Conservation (phyloP, 768 basidiomycete genomes). For the Jaapia argillacea region DNA sequence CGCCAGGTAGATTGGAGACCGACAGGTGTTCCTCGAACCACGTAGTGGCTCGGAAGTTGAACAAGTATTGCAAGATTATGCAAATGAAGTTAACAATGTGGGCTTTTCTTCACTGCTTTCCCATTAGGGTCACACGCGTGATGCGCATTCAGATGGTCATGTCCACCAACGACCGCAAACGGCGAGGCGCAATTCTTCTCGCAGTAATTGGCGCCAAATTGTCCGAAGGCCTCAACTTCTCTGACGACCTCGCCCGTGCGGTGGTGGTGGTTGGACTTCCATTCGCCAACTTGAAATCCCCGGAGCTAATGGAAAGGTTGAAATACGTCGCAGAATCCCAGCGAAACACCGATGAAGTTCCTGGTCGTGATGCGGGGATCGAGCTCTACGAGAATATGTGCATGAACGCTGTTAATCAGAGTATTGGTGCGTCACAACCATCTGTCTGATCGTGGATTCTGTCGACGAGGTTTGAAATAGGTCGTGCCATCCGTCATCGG, state of each 20-base stretch:
- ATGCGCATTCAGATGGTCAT: too few relatives aligned
- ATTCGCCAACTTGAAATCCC: conserved; percentile 85
- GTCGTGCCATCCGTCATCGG: conserved; percentile 86
- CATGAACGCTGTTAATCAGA: conserved; percentile 94
- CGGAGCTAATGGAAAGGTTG: conserved; percentile 88
- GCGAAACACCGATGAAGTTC: conserved; percentile 21
- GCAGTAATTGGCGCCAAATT: conserved; percentile 96
- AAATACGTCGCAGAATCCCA: conserved; percentile 62
- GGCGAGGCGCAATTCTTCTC: conserved; percentile 68
- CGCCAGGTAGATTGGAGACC: neutral
- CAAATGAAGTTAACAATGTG: conserved; percentile 26
- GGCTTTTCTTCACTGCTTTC: neutral
- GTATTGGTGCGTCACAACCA: conserved; percentile 58
- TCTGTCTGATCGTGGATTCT: neutral
- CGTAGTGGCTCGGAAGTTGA: conserved; percentile 67
- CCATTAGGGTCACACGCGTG: too few relatives aligned
- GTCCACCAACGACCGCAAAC: too few relatives aligned
- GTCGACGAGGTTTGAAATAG: conserved; percentile 25
- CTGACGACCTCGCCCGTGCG: conserved; percentile 74
- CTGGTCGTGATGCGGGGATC: conserved; percentile 54
- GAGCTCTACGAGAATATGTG: conserved; percentile 90
- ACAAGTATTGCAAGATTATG: conserved; percentile 62
- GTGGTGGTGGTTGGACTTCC: conserved; percentile 87
- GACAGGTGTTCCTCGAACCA: conserved; percentile 85
- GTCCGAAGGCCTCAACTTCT: conserved; percentile 83